Base-by-base conservation (phyloP, 108 stramenopile species). In the Cylindrotheca fusiformis region DNA sequence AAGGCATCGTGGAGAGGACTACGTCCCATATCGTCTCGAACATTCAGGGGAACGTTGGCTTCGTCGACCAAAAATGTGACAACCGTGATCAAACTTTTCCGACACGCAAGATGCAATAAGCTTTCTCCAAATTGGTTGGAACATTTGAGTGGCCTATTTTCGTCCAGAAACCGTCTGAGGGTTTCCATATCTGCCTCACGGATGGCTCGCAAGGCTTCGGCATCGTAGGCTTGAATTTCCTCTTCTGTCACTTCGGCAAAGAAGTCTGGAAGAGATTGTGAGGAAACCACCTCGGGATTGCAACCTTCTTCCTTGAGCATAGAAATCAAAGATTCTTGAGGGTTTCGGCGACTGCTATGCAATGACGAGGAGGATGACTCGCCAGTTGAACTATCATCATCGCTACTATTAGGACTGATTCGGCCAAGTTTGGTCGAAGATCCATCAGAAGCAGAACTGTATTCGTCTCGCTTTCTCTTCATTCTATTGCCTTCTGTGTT, bases 91-190 rank as follows among this genome's bases (percentile, higher is more conserved):
- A 63, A 58, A 12, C 76, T 79, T 26, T 79, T 69, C 5, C 85
- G 79, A 52, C 85, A 84, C 1, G 85, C 81, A 48, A 84, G 60
- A 62, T 86, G 88, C 29, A 90, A 47, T 31, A 90, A 48, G 17
- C 64, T 68, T 58, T 90, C 88, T 18, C 84, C 84, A 71, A 86
- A 86, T 26, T 55, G 44, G 63, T 89, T 89, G 60, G 78, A 52
- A 2, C 75, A 76, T 24, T 80, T 73, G 29, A 84, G 62, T 0
- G 65, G 44, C 33, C 63, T 32, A 2, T 76, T 72, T 1, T 28
- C 48, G 23, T 70, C 59, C 36, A 65, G 48, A 3, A 83, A 55
- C 19, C 71, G 56, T 51, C 74, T 69, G 14, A 93, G 60, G 4
- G 52, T 48, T 6, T 60, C 77, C 19, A 93, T 32, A 62, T 93